These are phyloP conservation scores for Russula dissimulans DNA, from an alignment of 768 basidiomycete genomes.

Conservation along the genomic window DNA sequence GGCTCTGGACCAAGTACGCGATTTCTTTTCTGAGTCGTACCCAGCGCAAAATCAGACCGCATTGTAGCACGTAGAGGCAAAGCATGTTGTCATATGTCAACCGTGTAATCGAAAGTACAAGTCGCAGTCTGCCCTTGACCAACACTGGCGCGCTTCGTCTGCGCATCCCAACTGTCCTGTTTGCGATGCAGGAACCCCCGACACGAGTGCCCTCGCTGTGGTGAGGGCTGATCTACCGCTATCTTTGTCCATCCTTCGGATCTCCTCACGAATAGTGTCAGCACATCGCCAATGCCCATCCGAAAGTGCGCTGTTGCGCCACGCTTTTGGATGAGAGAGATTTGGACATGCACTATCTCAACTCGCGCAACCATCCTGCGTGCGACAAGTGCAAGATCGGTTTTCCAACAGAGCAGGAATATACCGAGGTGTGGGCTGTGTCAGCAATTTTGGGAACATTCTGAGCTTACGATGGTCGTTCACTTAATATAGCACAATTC, in stretches of 20 bases:
- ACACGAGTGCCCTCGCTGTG: conserved; percentile 8
- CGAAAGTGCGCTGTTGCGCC: conserved; percentile 16
- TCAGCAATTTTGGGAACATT: not conserved
- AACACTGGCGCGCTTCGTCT: conserved; percentile 13
- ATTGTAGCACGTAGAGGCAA: conserved; percentile 13
- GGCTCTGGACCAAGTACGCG: conserved; percentile 12
- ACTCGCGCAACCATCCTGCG: conserved; percentile 11
- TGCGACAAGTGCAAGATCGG: conserved; percentile 10
- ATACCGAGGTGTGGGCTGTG: conserved; percentile 4
- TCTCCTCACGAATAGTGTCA: not conserved
- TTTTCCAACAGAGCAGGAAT: conserved; percentile 6
- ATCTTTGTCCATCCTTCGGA: not conserved
- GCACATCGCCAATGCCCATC: conserved; percentile 14
- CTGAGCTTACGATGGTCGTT: not conserved
- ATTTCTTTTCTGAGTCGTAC: not conserved
- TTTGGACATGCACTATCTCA: conserved; percentile 14
- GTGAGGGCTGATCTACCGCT: not conserved
- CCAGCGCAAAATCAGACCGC: not conserved
- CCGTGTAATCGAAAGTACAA: conserved; percentile 8
- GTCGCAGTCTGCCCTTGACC: conserved; percentile 17
- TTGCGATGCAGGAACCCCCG: conserved; percentile 1
- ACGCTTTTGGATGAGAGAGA: conserved; percentile 11
- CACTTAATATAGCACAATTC: conserved; percentile 8
- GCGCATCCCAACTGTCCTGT: conserved; percentile 12
- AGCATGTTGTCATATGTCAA: conserved; percentile 13